Base-by-base conservation (phyloP, 495 filamentous ascomycete genomes). In the Annulohypoxylon maeteangense region DNA sequence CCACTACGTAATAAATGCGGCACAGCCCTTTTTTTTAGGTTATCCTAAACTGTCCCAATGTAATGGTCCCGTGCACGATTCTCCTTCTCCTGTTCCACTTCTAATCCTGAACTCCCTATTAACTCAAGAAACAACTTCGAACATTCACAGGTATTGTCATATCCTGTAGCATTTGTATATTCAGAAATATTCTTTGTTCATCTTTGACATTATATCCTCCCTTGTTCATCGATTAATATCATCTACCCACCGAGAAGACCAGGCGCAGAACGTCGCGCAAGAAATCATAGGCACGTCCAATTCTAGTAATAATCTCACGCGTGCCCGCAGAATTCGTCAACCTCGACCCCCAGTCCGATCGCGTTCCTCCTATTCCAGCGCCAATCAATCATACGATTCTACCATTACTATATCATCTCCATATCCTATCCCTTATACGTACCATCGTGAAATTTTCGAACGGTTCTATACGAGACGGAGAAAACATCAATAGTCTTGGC, bases 1-100 rank as follows among this genome's bases (percentile, higher is more conserved):
- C 63, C 63, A 47, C 67, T 64, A 54, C 44, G 42, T 64, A 70
- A 63, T 62, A 70, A 63, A 36, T 51, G 60, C 53, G 45, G 51
- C 67, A 34, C 59, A 58, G 60, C 45, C 23, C 27, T 63, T 50
- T 62, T 67, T 60, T 32, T 50, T 51, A 56, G 51, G 40, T 63
- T 63, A 57, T 55, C 53, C 22, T 55, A 20, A 7, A 16, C 29
- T 36, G 31, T 57, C 32, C 67, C 22, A 64, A 62, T 40, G 50
- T 44, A 4, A 36, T 16, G 32, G 53, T 59, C 32, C 57, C 31
- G 54, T 47, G 56, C 56, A 45, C 58, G 48, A 68, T 44, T 63
- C 32, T 65, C 50, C 23, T 22, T 27, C 40, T 54, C 34, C 48
- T 47, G 38, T 65, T 56, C 62, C 62, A 65, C 45, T 23, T 47